Base-by-base conservation (phyloP, 2,329 filamentous ascomycete species). In the Talaromyces sp. region DNA sequence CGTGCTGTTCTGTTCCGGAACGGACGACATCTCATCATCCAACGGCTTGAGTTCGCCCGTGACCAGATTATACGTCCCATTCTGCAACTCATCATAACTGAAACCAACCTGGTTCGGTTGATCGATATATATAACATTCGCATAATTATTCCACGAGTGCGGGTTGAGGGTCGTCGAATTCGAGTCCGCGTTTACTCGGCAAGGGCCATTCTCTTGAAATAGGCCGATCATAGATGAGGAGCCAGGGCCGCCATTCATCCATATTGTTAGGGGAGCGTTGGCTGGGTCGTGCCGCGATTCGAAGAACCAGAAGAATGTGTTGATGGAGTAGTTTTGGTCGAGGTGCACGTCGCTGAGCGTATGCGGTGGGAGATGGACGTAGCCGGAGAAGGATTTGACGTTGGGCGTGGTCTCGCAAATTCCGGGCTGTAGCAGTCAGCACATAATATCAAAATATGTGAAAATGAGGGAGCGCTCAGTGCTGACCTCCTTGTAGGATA, bases 41-140 rank as follows among this genome's bases (percentile, higher is more conserved):
- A 64, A 33, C 16, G 57, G 22, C 27, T 45, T 60, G 9, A 48
- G n/a, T 33, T 64, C 54, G 7, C 62, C 62, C 19, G 62, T 64
- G 3, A 60, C 7, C 14, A 47, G 19, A 59, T 64, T 64, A 11
- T 33, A n/a, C 22, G 79, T 81, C 16, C 76, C 78, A 52, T 81
- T 81, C 14, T 75, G 75, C 10, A 73, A 73, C 0, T 75, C 68
- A 63, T 79, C 79, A 71, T 88, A 88, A 11, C 83, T 86, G 70
- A 87, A 84, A 0, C 86, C 86, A 4, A 85, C 83, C 56, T 84
- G 82, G 10, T 81, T 83, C 9, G 86, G 89, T 73, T 91, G 85
- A 69, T 91, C 88, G 68, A 90, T 83, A 74, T 88, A 90, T 13
- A 90, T 82, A 81, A 90, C 84, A 70, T 89, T 89, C 68, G 82